Conservation (phyloP, 2,329 filamentous ascomycete species). For the Didymella arachidicola region DNA sequence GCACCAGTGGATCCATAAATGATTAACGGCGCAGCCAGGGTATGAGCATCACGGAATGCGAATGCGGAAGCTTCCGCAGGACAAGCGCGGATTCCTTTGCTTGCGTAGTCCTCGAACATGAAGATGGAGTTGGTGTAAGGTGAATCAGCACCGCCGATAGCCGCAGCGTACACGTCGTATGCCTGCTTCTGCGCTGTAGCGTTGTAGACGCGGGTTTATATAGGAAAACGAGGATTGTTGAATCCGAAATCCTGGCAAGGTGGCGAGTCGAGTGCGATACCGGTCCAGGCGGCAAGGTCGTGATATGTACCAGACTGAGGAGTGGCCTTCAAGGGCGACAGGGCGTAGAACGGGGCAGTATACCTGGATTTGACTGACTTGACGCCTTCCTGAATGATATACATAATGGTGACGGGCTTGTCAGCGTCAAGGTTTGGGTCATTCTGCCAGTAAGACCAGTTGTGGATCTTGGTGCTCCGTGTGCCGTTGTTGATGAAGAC, state of each 20-base stretch:
- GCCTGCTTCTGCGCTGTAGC: slow-evolving; percentile 46
- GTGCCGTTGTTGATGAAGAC: slow-evolving; percentile 55
- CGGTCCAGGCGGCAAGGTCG: slow-evolving; percentile 35
- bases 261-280: slow-evolving; percentile 34
- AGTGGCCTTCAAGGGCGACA: slow-evolving; percentile 24
- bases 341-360: slow-evolving; percentile 32
- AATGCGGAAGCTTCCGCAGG: slow-evolving; percentile 54
- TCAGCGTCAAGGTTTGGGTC: slow-evolving; percentile 26
- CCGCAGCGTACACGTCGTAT: slow-evolving; percentile 51
- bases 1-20: slow-evolving; percentile 27
- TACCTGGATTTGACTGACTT: slow-evolving; percentile 29
- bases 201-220: slow-evolving; percentile 44
- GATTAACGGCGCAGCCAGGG: slow-evolving; percentile 32
- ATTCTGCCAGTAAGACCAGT: slow-evolving; percentile 40
- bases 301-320: slow-evolving; percentile 31
- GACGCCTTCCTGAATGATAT: slow-evolving; percentile 38
- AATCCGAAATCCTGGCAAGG: slow-evolving; percentile 39
- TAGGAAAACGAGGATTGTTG: slow-evolving; percentile 36
- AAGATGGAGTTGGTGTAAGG: slow-evolving; percentile 54
- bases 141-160: slow-evolving; percentile 38
- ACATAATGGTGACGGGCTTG: slow-evolving; percentile 33
- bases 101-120: slow-evolving; percentile 65
- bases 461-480: slow-evolving; percentile 50
- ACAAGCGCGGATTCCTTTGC: slow-evolving; percentile 54
- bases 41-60: slow-evolving; percentile 53